Evolutionary conservation across 2,329 filamentous ascomycete species (phyloP).

Genomic region (Phyllosticta ampelicida): DNA sequence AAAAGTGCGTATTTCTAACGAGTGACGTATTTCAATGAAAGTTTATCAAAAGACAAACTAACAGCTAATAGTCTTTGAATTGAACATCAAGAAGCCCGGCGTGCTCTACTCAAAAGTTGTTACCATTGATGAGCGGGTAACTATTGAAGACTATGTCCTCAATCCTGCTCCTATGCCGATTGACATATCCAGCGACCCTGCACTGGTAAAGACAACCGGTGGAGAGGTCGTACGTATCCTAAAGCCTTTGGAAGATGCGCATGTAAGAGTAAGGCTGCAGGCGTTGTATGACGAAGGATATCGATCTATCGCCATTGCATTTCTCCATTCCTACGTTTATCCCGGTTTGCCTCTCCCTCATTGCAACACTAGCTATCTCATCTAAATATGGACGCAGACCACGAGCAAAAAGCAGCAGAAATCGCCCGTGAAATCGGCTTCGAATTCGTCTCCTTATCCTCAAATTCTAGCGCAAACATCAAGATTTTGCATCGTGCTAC

Average conservation of each 20-base stretch:
- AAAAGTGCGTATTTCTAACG: not conserved
- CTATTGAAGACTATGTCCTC: conserved; percentile 16
- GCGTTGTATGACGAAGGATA: conserved; percentile 23
- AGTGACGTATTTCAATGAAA: not conserved
- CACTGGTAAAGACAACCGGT: conserved; percentile 13
- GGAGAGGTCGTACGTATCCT: conserved; percentile 16
- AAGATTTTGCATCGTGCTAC: conserved; percentile 17
- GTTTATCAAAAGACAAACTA: not conserved
- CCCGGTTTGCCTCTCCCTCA: conserved; percentile 9
- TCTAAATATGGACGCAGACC: conserved; percentile 11
- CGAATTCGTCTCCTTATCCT: conserved; percentile 18
- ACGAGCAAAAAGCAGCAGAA: conserved; percentile 19
- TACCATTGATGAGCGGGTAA: conserved; percentile 18
- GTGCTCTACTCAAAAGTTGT: conserved; percentile 15
- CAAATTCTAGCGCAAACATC: conserved; percentile 17
- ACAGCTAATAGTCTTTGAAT: conserved; percentile 14
- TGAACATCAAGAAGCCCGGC: conserved; percentile 16
- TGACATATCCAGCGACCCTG: conserved; percentile 3
- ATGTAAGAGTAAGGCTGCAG: conserved; percentile 13
- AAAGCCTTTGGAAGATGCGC: conserved; percentile 9
- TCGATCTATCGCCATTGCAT: conserved; percentile 26
- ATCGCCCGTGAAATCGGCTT: conserved; percentile 22
- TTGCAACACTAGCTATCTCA: too few species aligned
- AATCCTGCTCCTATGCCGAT: conserved; percentile 12
- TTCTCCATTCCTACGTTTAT: conserved; percentile 25